These are phyloP conservation scores for Botryotinia calthae DNA, from an alignment of 2,329 filamentous ascomycete species.

Conservation along the genomic window DNA sequence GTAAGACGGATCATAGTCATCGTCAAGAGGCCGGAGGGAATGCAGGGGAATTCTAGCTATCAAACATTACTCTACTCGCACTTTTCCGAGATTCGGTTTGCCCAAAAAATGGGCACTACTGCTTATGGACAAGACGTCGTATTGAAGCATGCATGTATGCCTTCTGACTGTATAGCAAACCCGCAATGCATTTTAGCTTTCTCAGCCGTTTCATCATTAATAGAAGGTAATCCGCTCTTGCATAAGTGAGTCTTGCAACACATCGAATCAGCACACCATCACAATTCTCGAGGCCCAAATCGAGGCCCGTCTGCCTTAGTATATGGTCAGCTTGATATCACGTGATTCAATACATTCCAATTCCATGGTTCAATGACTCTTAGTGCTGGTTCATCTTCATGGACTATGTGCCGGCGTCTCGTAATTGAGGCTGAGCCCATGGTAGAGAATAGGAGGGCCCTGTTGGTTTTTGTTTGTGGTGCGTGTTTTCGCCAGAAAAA, in stretches of 20 bases:
- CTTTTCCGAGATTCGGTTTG: background rate
- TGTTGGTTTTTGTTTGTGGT: slow-evolving; percentile 5
- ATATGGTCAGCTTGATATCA: slow-evolving; percentile 10
- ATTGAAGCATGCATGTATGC: slow-evolving; percentile 1
- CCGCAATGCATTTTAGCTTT: background rate
- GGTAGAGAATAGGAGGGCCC: background rate
- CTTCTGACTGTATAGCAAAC: background rate
- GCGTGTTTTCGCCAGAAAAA: background rate
- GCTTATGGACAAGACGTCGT: background rate
- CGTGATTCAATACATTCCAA: slow-evolving; percentile 7
- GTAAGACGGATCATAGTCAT: background rate
- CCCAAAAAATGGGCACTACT: background rate
- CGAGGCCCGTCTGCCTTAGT: slow-evolving; percentile 18
- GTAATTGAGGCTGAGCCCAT: background rate
- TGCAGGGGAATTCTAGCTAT: background rate
- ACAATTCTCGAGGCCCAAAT: slow-evolving; percentile 18
- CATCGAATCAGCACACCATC: slow-evolving; percentile 12
- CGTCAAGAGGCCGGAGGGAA: background rate
- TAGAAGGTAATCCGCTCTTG: background rate
- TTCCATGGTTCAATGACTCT: background rate
- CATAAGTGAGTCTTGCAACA: background rate
- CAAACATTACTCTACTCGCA: background rate
- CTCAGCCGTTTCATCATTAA: slow-evolving; percentile 7
- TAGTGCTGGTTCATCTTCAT: background rate
- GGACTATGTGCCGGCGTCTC: background rate